A percentile compares a stretch with the other conserved stretches of the same genome.
phyloP scores from a whole-genome alignment of 257 asterid genomes.

The Solanum acaule region DNA sequence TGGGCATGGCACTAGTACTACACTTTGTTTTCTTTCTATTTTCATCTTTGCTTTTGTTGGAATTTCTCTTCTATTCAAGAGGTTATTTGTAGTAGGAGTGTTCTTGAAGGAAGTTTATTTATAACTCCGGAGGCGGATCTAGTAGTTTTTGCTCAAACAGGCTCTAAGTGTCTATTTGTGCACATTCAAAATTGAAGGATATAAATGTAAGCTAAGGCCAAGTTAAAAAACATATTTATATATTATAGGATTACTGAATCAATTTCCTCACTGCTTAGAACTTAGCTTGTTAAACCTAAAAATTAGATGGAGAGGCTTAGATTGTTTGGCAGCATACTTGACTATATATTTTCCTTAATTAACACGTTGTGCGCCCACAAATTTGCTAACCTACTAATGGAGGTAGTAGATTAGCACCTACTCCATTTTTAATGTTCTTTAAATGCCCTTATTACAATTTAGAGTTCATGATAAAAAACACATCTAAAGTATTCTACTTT shows the following conservation, averaged over 20 bases:
- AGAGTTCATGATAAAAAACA: too few relatives aligned
- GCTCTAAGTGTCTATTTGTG: too few relatives aligned
- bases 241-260: neutral
- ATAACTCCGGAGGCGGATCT: too few relatives aligned
- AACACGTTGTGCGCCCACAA: neutral
- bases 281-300: neutral
- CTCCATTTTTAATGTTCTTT: neutral
- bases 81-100: neutral
- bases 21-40: neutral
- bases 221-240: too few relatives aligned
- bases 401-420: neutral
- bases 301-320: neutral
- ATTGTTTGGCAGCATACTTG: neutral
- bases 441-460: too few relatives aligned
- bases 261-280: neutral
- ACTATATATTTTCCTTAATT: neutral
- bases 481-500: too few relatives aligned
- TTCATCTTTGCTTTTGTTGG: too few relatives aligned
- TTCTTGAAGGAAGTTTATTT: too few relatives aligned
- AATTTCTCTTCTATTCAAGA: too few relatives aligned
- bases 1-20: conserved; percentile 22
- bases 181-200: too few relatives aligned
- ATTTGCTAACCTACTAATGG: neutral
- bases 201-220: too few relatives aligned
- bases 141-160: too few relatives aligned